These are phyloP conservation scores for Cercospora brassicicola DNA, from an alignment of 2,329 filamentous ascomycete species.

Conservation along the genomic window DNA sequence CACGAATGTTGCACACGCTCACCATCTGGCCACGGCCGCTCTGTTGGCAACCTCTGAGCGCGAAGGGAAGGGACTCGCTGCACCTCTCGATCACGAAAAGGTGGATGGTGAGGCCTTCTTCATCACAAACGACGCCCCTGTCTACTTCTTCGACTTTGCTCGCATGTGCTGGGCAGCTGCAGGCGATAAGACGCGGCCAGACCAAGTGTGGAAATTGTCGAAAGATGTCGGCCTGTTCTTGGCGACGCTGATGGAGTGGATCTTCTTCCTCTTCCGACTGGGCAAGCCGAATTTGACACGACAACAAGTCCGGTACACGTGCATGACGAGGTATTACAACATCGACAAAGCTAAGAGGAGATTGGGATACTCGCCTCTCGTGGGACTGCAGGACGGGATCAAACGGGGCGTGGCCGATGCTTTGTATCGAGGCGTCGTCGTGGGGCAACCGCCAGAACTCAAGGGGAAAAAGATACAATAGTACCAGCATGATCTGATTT, in stretches of 20 bases:
- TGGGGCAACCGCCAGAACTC: conserved; percentile 38
- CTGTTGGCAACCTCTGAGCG: conserved; percentile 49
- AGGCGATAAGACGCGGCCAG: conserved; percentile 42
- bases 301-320: conserved; percentile 61
- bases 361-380: conserved; percentile 68
- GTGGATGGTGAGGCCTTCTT: conserved; percentile 55
- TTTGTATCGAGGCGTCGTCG: conserved; percentile 38
- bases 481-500: background rate
- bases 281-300: conserved; percentile 50
- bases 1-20: conserved; percentile 54
- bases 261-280: conserved; percentile 46
- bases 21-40: conserved; percentile 52
- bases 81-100: conserved; percentile 49
- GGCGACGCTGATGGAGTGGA: conserved; percentile 47
- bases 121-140: conserved; percentile 53
- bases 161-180: conserved; percentile 49
- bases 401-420: conserved; percentile 48
- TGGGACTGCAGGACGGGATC: conserved; percentile 64
- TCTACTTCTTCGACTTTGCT: conserved; percentile 55
- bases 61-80: conserved; percentile 32
- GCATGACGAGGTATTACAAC: conserved; percentile 75
- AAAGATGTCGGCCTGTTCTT: conserved; percentile 46
- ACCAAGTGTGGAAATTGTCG: conserved; percentile 46
- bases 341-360: conserved; percentile 72
- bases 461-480: conserved; percentile 35